These are phyloP conservation scores for Cryphonectria carpinicola DNA, from an alignment of 2,329 filamentous ascomycete species.

Conservation along the genomic window DNA sequence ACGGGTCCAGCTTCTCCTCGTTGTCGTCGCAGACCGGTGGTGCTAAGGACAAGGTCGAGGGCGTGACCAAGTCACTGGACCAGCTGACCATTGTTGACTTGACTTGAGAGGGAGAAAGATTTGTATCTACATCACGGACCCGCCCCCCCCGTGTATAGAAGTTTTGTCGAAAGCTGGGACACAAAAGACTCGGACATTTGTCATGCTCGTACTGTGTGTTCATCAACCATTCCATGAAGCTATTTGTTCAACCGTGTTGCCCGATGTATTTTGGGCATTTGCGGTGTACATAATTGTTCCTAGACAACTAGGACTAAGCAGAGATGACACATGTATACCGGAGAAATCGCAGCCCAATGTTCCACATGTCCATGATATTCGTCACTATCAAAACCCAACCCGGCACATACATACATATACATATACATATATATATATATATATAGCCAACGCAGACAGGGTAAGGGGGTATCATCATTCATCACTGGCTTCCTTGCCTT, in stretches of 20 bases:
- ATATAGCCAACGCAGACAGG: background rate
- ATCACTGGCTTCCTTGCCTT: background rate
- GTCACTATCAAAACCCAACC: constrained; percentile 8
- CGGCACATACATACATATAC: background rate
- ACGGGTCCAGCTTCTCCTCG: constrained; percentile 17
- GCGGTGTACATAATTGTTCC: background rate
- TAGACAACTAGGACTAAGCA: background rate
- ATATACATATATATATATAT: background rate
- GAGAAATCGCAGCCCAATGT: background rate
- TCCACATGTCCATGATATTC: constrained; percentile 20
- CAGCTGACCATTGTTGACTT: constrained; percentile 24
- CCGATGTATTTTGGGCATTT: background rate
- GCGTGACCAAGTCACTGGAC: constrained; percentile 15
- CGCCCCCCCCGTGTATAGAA: constrained; percentile 4
- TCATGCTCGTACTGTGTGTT: background rate
- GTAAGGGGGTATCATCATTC: constrained; percentile 27
- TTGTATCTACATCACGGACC: constrained; percentile 3
- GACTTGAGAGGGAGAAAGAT: constrained; percentile 10
- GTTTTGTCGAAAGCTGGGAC: background rate
- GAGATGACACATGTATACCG: background rate
- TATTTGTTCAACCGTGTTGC: background rate
- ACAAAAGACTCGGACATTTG: background rate
- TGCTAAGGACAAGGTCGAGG: constrained; percentile 20
- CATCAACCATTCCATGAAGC: background rate
- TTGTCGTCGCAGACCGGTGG: background rate